Percentiles rank a stretch among this genome's conserved stretches.
phyloP scores from a whole-genome alignment of 371 early-diverging fungal species.

The Zancudomyces culisetae region DNA sequence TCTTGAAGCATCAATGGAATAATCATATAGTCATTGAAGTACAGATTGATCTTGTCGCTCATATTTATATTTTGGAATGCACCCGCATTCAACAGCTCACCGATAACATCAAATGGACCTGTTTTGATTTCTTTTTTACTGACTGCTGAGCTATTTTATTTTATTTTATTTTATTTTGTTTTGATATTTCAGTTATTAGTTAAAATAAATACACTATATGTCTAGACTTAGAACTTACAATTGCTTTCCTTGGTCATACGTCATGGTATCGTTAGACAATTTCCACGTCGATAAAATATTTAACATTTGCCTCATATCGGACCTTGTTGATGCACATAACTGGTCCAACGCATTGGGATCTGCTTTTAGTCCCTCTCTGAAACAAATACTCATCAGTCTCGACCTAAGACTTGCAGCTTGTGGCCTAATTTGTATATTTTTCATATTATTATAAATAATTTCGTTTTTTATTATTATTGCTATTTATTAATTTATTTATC shows the following conservation, averaged over 20 bases:
- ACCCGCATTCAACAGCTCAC: constrained; percentile 35
- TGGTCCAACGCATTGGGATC: constrained; percentile 69
- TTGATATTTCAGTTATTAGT: not conserved
- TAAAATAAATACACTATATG: not conserved
- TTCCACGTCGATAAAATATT: constrained; percentile 85
- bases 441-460: not conserved
- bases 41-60: constrained; percentile 69
- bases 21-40: constrained; percentile 83
- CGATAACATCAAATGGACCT: constrained; percentile 72
- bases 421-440: constrained; percentile 27
- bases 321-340: constrained; percentile 62
- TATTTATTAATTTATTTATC: too few species aligned
- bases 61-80: constrained; percentile 34
- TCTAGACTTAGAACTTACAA: constrained; percentile 27
- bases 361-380: constrained; percentile 58
- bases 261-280: constrained; percentile 39
- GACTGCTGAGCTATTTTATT: not conserved
- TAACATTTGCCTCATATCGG: constrained; percentile 97
- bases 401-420: constrained; percentile 45
- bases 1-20: constrained; percentile 79
- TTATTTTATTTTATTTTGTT: not conserved
- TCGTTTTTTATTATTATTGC: too few species aligned
- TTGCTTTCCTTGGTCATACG: constrained; percentile 60
- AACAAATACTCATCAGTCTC: constrained; percentile 60
- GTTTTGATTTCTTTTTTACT: constrained; percentile 59